phyloP scores from a whole-genome alignment of 164 flowering plant genomes.

The Vitis vinifera region ASM3070453v1 NC_081812.1:8570501-8571000 shows the following conservation, averaged over 20 bases:
- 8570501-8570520: background rate
- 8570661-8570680: no score
- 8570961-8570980: background rate
- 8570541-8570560: conserved; percentile 7
- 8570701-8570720: no score
- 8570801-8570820: conserved; percentile 25
- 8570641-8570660: no score
- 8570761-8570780: background rate
- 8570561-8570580: conserved; percentile 12
- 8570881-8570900: background rate
- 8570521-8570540: conserved; percentile 7
- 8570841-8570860: conserved; percentile 52
- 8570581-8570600: background rate
- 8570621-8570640: background rate
- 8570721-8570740: conserved; percentile 14
- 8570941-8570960: background rate
- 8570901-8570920: background rate
- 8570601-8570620: conserved; percentile 1
- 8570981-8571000: conserved; percentile 48
- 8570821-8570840: conserved; percentile 45
- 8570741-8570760: conserved; percentile 9
- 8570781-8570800: conserved; percentile 4
- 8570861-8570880: conserved; percentile 23
- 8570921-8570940: background rate
- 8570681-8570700: no score